These are phyloP conservation scores for Echinosophora koreensis DNA, from an alignment of 306 rosid species.

Conservation along the genomic window DNA sequence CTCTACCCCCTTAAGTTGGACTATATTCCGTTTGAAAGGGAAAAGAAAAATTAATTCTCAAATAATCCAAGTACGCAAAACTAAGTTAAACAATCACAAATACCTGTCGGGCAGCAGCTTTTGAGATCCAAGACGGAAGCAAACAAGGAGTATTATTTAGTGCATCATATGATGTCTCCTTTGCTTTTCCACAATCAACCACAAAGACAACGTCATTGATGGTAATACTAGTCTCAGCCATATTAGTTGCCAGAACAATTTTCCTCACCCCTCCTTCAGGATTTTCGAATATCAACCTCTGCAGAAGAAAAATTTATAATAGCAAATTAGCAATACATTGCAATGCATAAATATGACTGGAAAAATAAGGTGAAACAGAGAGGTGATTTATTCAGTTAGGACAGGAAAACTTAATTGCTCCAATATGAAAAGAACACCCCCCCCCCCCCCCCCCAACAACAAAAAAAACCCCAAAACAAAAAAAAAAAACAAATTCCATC, in stretches of 20 bases:
- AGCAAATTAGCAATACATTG: not conserved
- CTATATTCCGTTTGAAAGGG: slow-evolving; percentile 26
- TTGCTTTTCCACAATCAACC: slow-evolving; percentile 96
- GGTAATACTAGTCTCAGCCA: slow-evolving; percentile 98
- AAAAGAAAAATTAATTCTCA: slow-evolving; percentile 14
- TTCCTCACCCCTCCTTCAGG: slow-evolving; percentile 89
- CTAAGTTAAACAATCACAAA: slow-evolving; percentile 39
- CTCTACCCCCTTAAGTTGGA: slow-evolving; percentile 26
- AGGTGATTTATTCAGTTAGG: slow-evolving; percentile 16
- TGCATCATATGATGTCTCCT: slow-evolving; percentile 98
- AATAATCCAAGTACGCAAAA: slow-evolving; percentile 30
- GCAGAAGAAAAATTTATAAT: slow-evolving; percentile 46
- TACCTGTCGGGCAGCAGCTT: slow-evolving; percentile 97
- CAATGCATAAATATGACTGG: slow-evolving; percentile 25
- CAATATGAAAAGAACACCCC: no score
- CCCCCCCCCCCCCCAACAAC: no score
- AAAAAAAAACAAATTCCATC: no score
- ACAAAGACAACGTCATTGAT: slow-evolving; percentile 94
- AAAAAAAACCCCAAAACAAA: no score
- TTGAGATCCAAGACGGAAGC: slow-evolving; percentile 98
- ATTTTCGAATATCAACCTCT: slow-evolving; percentile 91
- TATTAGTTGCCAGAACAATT: slow-evolving; percentile 93
- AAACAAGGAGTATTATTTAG: slow-evolving; percentile 98
- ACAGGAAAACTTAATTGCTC: no score
- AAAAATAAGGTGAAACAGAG: slow-evolving; percentile 26